Percentiles rank a stretch among this genome's conserved stretches.
phyloP scores from a whole-genome alignment of 139 green algal species.

The Diplosphaera chodatii region DNA sequence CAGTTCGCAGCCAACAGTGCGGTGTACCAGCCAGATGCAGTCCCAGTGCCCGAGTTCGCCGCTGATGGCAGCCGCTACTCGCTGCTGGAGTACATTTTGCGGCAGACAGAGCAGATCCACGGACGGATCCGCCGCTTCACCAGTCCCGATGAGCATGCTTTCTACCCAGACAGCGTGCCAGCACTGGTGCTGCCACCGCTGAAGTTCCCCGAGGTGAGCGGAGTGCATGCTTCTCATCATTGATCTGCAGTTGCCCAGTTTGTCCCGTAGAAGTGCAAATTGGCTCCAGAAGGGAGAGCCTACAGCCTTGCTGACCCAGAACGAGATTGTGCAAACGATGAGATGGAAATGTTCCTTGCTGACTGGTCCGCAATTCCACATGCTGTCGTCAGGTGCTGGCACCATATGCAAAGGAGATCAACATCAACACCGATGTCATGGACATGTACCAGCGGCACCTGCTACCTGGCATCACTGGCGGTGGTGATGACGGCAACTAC shows the following conservation, averaged over 20 bases:
- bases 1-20: conserved; percentile 76
- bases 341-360: no score
- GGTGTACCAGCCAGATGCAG: conserved; percentile 67
- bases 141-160: conserved; percentile 89
- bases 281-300: no score
- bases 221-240: no score
- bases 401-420: conserved; percentile 60
- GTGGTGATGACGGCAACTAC: conserved; percentile 95
- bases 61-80: conserved; percentile 54
- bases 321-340: no score
- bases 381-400: conserved; percentile 71
- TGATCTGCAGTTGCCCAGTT: no score
- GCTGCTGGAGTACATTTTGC: conserved; percentile 90
- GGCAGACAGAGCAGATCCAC: conserved; percentile 88
- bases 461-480: conserved; percentile 59
- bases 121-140: conserved; percentile 89
- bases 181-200: conserved; percentile 44
- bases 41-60: conserved; percentile 65
- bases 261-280: no score
- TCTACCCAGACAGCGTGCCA: conserved; percentile 74
- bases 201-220: conserved; percentile 28
- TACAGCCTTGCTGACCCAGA: no score
- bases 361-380: no score
- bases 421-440: conserved; percentile 87
- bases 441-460: conserved; percentile 78